Evolutionary conservation across 116 monocot species (phyloP).

Genomic region (Thalassia testudinum): DNA sequence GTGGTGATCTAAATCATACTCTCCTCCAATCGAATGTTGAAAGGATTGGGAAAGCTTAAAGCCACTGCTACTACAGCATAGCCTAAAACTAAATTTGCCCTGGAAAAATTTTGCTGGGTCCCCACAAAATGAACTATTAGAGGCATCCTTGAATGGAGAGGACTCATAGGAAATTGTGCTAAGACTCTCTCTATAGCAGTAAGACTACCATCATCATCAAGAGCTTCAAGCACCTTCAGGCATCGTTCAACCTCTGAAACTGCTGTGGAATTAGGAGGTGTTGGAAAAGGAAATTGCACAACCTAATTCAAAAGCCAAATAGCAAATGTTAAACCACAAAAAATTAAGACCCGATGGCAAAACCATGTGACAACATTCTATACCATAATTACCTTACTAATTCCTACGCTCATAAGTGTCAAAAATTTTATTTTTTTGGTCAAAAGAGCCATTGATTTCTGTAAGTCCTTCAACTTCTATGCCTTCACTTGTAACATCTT

Average conservation of each 20-base stretch:
- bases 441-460: slow-evolving; percentile 9
- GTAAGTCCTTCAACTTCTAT: slow-evolving; percentile 27
- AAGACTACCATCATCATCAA: too few relatives aligned
- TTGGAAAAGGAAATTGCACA: slow-evolving; percentile 94
- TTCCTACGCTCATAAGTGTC: slow-evolving; percentile 53
- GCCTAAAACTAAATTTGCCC: slow-evolving; percentile 62
- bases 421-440: slow-evolving; percentile 35
- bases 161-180: slow-evolving; percentile 91
- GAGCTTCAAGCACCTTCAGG: too few relatives aligned
- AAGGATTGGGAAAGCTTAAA: slow-evolving; percentile 89
- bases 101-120: slow-evolving; percentile 22
- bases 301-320: slow-evolving; percentile 28
- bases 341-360: neutral
- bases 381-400: slow-evolving; percentile 61
- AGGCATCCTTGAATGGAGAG: slow-evolving; percentile 83
- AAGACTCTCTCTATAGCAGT: too few relatives aligned
- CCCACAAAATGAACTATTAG: slow-evolving; percentile 50
- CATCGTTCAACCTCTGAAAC: slow-evolving; percentile 69
- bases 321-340: too few relatives aligned
- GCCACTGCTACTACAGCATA: slow-evolving; percentile 66
- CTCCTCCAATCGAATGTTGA: slow-evolving; percentile 30
- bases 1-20: slow-evolving; percentile 15
- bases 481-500: too few relatives aligned
- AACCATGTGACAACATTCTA: neutral
- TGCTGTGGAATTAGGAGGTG: slow-evolving; percentile 53